A percentile compares a stretch with the other conserved stretches of the same genome.
phyloP scores from a whole-genome alignment of 257 asterid species.

The Penstemon davidsonii region DNA sequence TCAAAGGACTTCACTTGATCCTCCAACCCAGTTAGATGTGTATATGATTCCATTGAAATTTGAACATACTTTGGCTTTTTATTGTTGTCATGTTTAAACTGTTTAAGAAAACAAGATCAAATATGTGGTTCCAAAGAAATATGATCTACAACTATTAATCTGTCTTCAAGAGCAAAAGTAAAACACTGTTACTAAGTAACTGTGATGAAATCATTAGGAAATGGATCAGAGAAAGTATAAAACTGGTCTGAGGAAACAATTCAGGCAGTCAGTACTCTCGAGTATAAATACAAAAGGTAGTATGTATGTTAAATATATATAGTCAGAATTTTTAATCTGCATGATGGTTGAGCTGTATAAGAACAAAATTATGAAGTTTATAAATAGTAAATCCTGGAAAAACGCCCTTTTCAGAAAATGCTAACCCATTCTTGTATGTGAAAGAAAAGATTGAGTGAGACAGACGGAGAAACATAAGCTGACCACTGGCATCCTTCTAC shows the following conservation, averaged over 20 bases:
- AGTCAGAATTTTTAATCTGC: slow-evolving; percentile 2
- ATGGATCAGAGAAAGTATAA: neutral
- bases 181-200: neutral
- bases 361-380: slow-evolving; percentile 1
- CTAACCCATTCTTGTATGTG: neutral
- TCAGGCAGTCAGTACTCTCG: slow-evolving; percentile 4
- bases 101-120: slow-evolving; percentile 20
- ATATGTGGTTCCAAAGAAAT: neutral
- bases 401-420: neutral
- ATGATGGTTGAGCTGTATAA: neutral
- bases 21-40: slow-evolving; percentile 91
- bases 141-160: neutral
- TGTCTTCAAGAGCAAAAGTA: neutral
- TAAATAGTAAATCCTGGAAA: neutral
- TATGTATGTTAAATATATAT: neutral
- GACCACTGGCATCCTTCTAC: neutral
- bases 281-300: neutral
- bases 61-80: slow-evolving; percentile 91
- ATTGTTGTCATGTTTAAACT: slow-evolving; percentile 59
- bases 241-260: slow-evolving; percentile 6
- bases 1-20: slow-evolving; percentile 72
- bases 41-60: slow-evolving; percentile 87
- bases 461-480: neutral
- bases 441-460: slow-evolving; percentile 1
- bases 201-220: neutral